Base-by-base conservation (phyloP, 768 basidiomycete genomes). In the Xerocomellus dryophilus region DNA sequence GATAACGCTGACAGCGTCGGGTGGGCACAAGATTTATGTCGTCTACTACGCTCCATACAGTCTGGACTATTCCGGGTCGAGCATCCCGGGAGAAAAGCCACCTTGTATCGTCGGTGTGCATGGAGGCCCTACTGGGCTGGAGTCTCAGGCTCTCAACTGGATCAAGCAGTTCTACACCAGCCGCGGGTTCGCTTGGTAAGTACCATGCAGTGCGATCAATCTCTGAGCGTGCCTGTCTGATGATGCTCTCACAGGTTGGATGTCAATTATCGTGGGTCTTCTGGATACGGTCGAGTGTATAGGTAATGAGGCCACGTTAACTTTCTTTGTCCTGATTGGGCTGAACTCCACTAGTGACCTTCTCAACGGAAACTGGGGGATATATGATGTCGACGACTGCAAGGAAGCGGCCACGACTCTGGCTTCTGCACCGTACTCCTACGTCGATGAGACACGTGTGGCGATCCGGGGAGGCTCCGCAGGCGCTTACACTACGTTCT, bases 201-300 rank as follows among this genome's bases (percentile, higher is more conserved):
- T 58, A 20, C n/a, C n/a, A 2, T 15, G 3, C 2, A 32, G 27
- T 58, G n/a, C 56, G 38, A 21, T 7, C n/a, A 17, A 7, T 38
- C 36, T 7, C 5, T 53, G 55, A 32, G 25, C 18, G 23, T 17
- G 4, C 18, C n/a, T 7, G 34, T 36, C 34, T 35, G 25, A 66
- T 52, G 23, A 63, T 58, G 0, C 51, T 51, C 34, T 4, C 3
- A 45, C 53, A 83, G 85, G 81, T 61, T 87, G 27, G 85, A 86
- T 47, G 86, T 91, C 34, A 85, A 91, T 63, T 86, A 89, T 58
- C 78, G 86, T 14, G 89, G 89, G 4, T 86, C 85, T 0, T 81
- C 82, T 12, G 84, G 85, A 0, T 90, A 84, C 59, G 90, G 90
- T 0, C 77, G 85, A 6, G 69, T 70, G 18, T 93, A 89, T 60